Conservation (phyloP, 371 early-diverging fungal genomes). For the Batrachochytrium dendrobatidis region DNA sequence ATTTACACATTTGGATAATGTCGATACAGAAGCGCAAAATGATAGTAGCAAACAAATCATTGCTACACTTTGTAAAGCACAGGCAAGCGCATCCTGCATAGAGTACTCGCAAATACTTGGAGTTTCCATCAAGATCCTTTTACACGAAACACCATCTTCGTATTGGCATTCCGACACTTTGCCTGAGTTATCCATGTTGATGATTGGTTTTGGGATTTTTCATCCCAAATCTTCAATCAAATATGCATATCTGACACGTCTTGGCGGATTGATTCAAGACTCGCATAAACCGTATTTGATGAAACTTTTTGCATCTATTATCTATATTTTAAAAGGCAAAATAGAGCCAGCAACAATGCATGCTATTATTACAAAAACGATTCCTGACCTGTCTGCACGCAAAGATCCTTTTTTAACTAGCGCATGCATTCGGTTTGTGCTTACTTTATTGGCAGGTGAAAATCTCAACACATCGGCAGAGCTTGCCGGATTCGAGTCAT, state of each 20-base stretch:
- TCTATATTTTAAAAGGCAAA: constrained; percentile 14
- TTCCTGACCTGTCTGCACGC: constrained; percentile 6
- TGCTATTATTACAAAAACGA: constrained; percentile 4
- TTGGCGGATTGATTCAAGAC: neutral
- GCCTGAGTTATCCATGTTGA: neutral
- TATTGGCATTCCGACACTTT: neutral
- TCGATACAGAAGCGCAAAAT: too few species aligned
- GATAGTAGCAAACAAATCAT: too few species aligned
- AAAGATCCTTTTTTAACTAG: constrained; percentile 15
- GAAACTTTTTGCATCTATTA: constrained; percentile 11
- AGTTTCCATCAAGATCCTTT: neutral
- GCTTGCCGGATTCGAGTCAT: constrained; percentile 11
- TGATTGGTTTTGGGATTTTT: neutral
- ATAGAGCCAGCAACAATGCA: constrained; percentile 5
- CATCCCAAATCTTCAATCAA: neutral
- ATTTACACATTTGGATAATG: too few species aligned
- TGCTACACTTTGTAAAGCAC: too few species aligned
- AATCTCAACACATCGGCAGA: neutral
- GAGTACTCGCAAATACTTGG: neutral
- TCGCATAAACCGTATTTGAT: neutral
- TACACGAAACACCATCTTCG: neutral
- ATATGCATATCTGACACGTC: neutral
- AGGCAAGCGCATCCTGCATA: neutral
- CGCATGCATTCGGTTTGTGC: constrained; percentile 6
- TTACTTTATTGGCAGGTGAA: constrained; percentile 9